A percentile compares a stretch with the other conserved stretches of the same genome.
These are phyloP conservation scores for Xylaria scruposa DNA, from an alignment of 495 filamentous ascomycete genomes.

Conservation along the genomic window DNA sequence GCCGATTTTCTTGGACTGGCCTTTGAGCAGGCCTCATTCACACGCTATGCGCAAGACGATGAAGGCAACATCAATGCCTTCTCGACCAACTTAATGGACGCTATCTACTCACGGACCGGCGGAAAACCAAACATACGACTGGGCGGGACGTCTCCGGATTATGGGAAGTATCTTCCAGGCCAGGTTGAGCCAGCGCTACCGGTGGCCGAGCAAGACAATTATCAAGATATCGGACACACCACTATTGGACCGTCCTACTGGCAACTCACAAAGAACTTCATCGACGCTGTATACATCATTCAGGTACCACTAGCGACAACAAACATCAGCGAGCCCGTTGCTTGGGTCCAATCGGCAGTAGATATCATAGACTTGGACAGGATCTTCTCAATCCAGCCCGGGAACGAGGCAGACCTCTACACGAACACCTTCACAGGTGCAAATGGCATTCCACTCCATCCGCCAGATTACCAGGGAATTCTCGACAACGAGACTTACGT, in stretches of 20 bases:
- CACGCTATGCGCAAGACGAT: slow-evolving; percentile 38
- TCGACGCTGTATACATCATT: slow-evolving; percentile 36
- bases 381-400: slow-evolving; percentile 42
- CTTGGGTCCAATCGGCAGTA: slow-evolving; percentile 38
- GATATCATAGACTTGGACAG: slow-evolving; percentile 30
- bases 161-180: slow-evolving; percentile 38
- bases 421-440: slow-evolving; percentile 32
- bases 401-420: slow-evolving; percentile 41
- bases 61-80: slow-evolving; percentile 35
- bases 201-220: slow-evolving; percentile 38
- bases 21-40: slow-evolving; percentile 40
- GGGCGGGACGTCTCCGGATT: slow-evolving; percentile 39
- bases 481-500: slow-evolving; percentile 40
- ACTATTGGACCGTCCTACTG: slow-evolving; percentile 42
- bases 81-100: slow-evolving; percentile 38
- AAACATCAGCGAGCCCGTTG: slow-evolving; percentile 39
- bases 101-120: slow-evolving; percentile 37
- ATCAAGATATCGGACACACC: slow-evolving; percentile 38
- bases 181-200: slow-evolving; percentile 38
- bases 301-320: slow-evolving; percentile 41
- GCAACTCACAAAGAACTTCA: slow-evolving; percentile 36
- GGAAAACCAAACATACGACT: slow-evolving; percentile 39
- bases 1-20: slow-evolving; percentile 37
- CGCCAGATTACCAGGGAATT: slow-evolving; percentile 38
- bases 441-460: slow-evolving; percentile 34